Evolutionary conservation across 495 filamentous ascomycete species (phyloP).

Genomic region (Pyronema domesticum): DNA sequence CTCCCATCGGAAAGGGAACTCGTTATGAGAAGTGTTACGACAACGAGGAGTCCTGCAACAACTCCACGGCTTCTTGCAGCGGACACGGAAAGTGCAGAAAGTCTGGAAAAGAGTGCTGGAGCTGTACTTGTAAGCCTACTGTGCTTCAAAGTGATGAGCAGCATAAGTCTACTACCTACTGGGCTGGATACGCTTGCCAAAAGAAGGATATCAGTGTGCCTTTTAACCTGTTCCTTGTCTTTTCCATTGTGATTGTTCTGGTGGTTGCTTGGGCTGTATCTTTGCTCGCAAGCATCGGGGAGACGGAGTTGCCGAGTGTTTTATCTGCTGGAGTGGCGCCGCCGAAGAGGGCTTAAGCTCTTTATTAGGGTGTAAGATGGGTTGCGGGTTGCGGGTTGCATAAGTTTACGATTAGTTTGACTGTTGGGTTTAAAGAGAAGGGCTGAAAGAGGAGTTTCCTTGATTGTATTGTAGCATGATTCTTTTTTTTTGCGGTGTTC

Average conservation of each 20-base stretch:
- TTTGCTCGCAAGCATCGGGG: slow-evolving; percentile 59
- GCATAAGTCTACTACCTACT: slow-evolving; percentile 31
- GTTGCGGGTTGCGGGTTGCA: no score
- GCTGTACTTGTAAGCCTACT: slow-evolving; percentile 48
- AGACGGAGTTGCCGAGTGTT: slow-evolving; percentile 64
- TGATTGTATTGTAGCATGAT: neutral
- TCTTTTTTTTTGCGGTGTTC: neutral
- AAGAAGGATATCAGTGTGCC: slow-evolving; percentile 76
- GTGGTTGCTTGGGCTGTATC: slow-evolving; percentile 49
- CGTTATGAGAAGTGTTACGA: slow-evolving; percentile 42
- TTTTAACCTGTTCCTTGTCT: slow-evolving; percentile 67
- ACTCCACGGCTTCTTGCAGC: slow-evolving; percentile 51
- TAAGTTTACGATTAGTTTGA: no score
- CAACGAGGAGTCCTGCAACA: slow-evolving; percentile 40
- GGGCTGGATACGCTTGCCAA: slow-evolving; percentile 75
- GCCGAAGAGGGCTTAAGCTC: slow-evolving; percentile 28
- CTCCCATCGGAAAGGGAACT: slow-evolving; percentile 4
- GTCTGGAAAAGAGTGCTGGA: slow-evolving; percentile 43
- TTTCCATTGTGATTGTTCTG: slow-evolving; percentile 45
- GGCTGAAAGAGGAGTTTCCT: neutral
- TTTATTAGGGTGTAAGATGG: no score
- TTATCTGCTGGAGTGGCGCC: slow-evolving; percentile 68
- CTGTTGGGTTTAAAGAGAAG: no score
- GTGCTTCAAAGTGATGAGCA: slow-evolving; percentile 31
- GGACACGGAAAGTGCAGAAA: slow-evolving; percentile 54